Conservation (phyloP, 768 basidiomycete species). For the button mushroom (Agaricus bisporus) region DNA sequence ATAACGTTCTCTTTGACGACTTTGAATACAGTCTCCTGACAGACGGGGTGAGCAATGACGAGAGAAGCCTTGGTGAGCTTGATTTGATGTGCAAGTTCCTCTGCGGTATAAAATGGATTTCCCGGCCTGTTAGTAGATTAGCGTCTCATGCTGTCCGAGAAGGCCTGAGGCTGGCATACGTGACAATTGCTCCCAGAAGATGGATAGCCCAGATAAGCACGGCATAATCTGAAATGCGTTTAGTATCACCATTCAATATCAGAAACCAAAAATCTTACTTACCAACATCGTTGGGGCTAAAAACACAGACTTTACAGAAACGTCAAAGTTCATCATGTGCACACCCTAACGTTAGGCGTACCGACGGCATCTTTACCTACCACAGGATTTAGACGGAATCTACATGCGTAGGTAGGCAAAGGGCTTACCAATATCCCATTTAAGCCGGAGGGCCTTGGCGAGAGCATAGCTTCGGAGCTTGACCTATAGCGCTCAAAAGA, state of each 20-base stretch:
- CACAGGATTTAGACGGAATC: constrained; percentile 2
- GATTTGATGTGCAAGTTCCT: constrained; percentile 57
- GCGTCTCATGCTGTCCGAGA: neutral
- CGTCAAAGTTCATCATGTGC: neutral
- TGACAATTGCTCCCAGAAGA: constrained; percentile 49
- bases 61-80: constrained; percentile 38
- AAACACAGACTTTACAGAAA: constrained; percentile 43
- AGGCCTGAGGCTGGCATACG: constrained; percentile 30
- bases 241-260: constrained; percentile 1
- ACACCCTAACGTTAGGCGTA: constrained; percentile 20
- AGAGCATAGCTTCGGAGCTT: constrained; percentile 40
- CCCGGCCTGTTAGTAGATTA: constrained; percentile 40
- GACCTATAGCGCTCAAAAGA: constrained; percentile 15
- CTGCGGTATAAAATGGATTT: constrained; percentile 52
- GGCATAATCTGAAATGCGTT: constrained; percentile 39
- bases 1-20: constrained; percentile 38
- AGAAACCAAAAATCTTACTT: constrained; percentile 9
- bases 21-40: constrained; percentile 33
- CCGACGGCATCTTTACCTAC: constrained; percentile 48
- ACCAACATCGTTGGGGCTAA: constrained; percentile 64
- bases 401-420: neutral
- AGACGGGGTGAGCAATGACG: constrained; percentile 42
- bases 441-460: constrained; percentile 46
- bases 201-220: constrained; percentile 55
- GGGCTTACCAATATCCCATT: constrained; percentile 41